Evolutionary conservation across 2,329 filamentous ascomycete species (phyloP), one percentile per base, ranked within the genome.

Genomic region (Aphanocladium album): DNA sequence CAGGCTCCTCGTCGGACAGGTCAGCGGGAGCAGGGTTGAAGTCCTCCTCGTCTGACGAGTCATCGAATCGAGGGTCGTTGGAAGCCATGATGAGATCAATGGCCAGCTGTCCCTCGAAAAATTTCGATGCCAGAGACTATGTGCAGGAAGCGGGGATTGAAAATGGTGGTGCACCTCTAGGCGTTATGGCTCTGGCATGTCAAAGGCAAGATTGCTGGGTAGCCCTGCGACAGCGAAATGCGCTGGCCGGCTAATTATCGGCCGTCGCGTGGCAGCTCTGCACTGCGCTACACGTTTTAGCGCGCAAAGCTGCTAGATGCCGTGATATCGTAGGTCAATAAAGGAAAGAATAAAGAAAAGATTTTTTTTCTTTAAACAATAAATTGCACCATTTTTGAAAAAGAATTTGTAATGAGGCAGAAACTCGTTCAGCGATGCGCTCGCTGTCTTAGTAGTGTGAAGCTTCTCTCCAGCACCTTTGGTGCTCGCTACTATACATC

Each of bases 1-100:
- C 74, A 3, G 76, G 70, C 57, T 76, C 74, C 5, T 76, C 87
- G 66, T 93, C 90, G 3, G 90, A 95, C 37, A 85, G 70, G 62
- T 91, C 85, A 62, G 85, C 88, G 21, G 89, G 88, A 53, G 83
- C 85, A 55, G 92, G 93, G 73, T 96, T 96, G 82, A 97, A 96
- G 73, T 93, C 89, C 63, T 90, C 88, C 67, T 96, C 92, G 55
- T 95, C 90, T 60, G 90, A 89, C 62, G 84, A 87, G 63, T 87
- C 84, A 68, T 85, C 80, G 69, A 78, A 82, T 63, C 79, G 78
- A 63, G 77, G 73, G 60, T 80, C 76, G 68, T 75, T 78, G 45
- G 76, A 75, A 63, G 79, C 75, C 80, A 84, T 83, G 61, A 68
- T 76, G 66, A 59, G n/a, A 54, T 52, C 46, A 52, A 56, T 14